Evolutionary conservation across 1,284 basidiomycete genomes (phyloP).

Genomic region (Cutaneotrichosporon dermatis): DNA sequence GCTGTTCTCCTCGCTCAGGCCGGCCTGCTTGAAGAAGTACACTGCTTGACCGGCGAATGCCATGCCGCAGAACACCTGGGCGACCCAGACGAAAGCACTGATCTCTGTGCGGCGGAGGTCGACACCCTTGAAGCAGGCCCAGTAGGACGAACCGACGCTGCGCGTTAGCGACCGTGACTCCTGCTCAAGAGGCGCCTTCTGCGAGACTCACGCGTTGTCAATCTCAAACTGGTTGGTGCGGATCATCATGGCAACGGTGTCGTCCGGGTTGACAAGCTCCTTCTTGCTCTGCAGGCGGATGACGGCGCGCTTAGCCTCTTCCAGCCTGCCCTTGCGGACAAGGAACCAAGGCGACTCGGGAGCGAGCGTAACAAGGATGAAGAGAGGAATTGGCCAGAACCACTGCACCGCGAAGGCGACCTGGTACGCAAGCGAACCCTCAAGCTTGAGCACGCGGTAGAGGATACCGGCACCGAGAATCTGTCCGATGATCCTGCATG

Average conservation of each 20-base stretch:
- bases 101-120: conserved; percentile 23
- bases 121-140: conserved; percentile 31
- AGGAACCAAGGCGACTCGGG: conserved; percentile 35
- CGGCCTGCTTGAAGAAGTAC: conserved; percentile 29
- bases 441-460: conserved; percentile 9
- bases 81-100: conserved; percentile 12
- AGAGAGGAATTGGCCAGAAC: conserved; percentile 41
- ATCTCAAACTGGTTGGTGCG: conserved; percentile 34
- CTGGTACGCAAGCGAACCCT: conserved; percentile 37
- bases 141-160: conserved; percentile 18
- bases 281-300: conserved; percentile 19
- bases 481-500: conserved; percentile 44
- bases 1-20: conserved; percentile 6
- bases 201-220: conserved; percentile 2
- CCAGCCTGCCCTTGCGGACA: conserved; percentile 25
- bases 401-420: conserved; percentile 49
- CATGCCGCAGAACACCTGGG: conserved; percentile 27
- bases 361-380: conserved; percentile 22
- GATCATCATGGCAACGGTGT: conserved; percentile 34
- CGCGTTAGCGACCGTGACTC: too few relatives aligned
- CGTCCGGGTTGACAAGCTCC: conserved; percentile 23
- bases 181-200: too few relatives aligned
- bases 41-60: conserved; percentile 19
- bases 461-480: conserved; percentile 24
- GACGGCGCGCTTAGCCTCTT: conserved; percentile 22